Conservation (phyloP, 2,329 filamentous ascomycete species). For the Diaporthe eres region DNA sequence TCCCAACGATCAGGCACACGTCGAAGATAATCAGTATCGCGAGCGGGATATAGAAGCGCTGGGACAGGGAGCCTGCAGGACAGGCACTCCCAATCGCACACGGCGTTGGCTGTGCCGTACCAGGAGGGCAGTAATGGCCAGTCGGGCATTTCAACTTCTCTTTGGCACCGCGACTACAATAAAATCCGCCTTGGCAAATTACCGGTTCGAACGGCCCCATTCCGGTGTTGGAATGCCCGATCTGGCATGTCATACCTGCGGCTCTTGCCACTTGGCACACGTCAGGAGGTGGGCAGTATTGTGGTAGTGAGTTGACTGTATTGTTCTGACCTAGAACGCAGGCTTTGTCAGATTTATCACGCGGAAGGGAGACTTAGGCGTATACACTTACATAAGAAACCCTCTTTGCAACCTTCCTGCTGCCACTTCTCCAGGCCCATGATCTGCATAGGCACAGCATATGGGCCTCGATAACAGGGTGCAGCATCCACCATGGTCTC, state of each 20-base stretch:
- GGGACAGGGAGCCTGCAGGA: constrained; percentile 57
- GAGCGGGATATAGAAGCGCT: constrained; percentile 61
- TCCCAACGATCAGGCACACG: constrained; percentile 54
- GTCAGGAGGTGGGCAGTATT: constrained; percentile 58
- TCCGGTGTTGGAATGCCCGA: constrained; percentile 53
- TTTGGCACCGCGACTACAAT: constrained; percentile 57
- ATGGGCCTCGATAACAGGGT: constrained; percentile 56
- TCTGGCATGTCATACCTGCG: constrained; percentile 51
- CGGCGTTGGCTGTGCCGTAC: constrained; percentile 61
- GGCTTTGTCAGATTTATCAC: constrained; percentile 27
- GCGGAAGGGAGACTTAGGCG: background rate
- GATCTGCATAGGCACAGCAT: constrained; percentile 57
- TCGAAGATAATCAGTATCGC: constrained; percentile 60
- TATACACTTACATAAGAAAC: constrained; percentile 58
- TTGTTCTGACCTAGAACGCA: constrained; percentile 56
- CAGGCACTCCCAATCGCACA: constrained; percentile 63
- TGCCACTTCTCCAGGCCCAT: constrained; percentile 55
- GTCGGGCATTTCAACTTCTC: constrained; percentile 59
- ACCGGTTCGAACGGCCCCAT: constrained; percentile 66
- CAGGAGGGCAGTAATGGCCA: constrained; percentile 66
- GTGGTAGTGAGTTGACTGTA: constrained; percentile 61
- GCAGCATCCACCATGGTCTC: constrained; percentile 53
- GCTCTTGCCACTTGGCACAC: constrained; percentile 55
- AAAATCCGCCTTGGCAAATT: constrained; percentile 63
- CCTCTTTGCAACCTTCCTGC: constrained; percentile 54